Conservation (phyloP, 1,284 basidiomycete species). For the Ustilago bromivora region DNA sequence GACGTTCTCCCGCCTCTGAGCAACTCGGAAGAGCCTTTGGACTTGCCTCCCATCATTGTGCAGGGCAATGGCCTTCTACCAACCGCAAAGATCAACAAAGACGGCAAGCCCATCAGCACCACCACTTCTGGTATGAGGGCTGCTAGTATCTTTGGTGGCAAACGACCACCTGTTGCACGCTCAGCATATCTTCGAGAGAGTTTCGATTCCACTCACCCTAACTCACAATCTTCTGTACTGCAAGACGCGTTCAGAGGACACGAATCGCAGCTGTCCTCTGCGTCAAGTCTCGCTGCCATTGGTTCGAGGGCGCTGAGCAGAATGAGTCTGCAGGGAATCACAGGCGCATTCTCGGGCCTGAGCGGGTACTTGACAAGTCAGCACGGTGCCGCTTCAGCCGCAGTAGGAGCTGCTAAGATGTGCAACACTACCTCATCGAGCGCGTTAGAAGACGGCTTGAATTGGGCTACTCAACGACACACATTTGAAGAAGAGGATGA, state of each 20-base stretch:
- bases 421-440: conserved; percentile 22
- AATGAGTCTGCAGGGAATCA: conserved; percentile 54
- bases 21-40: conserved; percentile 50
- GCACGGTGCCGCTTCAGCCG: conserved; percentile 32
- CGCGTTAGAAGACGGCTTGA: neutral
- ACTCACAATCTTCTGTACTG: neutral
- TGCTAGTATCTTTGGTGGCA: conserved; percentile 33
- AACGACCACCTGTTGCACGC: conserved; percentile 54
- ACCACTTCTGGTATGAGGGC: conserved; percentile 2
- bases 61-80: conserved; percentile 30
- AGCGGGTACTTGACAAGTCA: conserved; percentile 56
- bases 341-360: conserved; percentile 54
- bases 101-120: conserved; percentile 25
- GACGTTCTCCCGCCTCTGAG: conserved; percentile 49
- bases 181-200: conserved; percentile 54
- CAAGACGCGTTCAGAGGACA: conserved; percentile 15
- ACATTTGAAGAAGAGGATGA: conserved; percentile 18
- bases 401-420: conserved; percentile 49
- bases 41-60: conserved; percentile 60
- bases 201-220: conserved; percentile 26
- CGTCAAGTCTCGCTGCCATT: conserved; percentile 35
- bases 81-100: conserved; percentile 33
- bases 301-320: conserved; percentile 47
- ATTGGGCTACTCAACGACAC: conserved; percentile 5
- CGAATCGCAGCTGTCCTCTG: conserved; percentile 19